Evolutionary conservation across 768 basidiomycete species (phyloP), one percentile per base, ranked within the genome.

Genomic region (Aureoboletus auriporus): DNA sequence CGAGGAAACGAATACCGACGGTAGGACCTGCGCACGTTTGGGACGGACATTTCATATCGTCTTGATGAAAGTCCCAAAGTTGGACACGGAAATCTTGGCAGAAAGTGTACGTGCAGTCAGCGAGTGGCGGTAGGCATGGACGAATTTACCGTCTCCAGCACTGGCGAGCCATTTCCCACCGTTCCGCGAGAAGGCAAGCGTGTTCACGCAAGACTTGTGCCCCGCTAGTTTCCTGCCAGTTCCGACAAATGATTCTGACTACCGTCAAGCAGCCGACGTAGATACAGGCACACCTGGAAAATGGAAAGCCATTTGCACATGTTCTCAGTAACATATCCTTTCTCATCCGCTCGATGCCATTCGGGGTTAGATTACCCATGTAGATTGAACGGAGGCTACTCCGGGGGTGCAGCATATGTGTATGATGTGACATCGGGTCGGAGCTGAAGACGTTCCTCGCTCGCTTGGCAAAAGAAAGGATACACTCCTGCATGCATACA

Each of bases 21-120:
- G 44, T 39, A n/a, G 79, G 81, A 1, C 83, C 82, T 23, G 58
- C 55, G 44, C 79, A 71, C 3, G 71, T 66, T 43, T 58, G 64
- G 26, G 69, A 71, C 16, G 82, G 75, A 28, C 48, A 54, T 34
- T 57, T 59, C 35, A 82, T 62, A 46, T 82, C 71, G 8, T 82
- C 79, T 54, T 82, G 77, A 54, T 85, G 69, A 52, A 86, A 80
- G 57, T 86, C 81, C 84, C 84, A 86, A 14, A 86, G 64, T 54
- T 72, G 71, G 33, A 84, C 70, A 11, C 70, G 62, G 7, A 75
- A 66, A 65, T 86, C 84, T 85, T 39, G 47, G 45, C 50, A 54
- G 10, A 50, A 28, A 30, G 20, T 29, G 44, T 48, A 48, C 40
- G 39, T 37, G 49, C 20, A 37, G 46, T 51, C 36, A 64, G 59